Conservation (phyloP, 2,329 filamentous ascomycete species). For the Xylariomycetidae sp. region DNA sequence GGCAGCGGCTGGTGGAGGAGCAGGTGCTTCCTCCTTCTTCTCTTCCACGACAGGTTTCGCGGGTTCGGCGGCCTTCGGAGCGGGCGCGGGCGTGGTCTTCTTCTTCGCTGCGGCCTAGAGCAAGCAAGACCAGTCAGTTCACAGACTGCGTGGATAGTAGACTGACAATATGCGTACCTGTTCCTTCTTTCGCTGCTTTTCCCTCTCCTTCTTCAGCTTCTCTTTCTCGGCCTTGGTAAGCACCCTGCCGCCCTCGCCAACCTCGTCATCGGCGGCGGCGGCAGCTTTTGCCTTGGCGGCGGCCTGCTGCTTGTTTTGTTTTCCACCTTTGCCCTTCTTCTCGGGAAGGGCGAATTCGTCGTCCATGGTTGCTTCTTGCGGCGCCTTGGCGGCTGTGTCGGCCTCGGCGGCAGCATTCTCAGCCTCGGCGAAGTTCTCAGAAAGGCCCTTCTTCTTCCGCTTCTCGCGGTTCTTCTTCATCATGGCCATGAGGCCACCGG, state of each 20-base stretch:
- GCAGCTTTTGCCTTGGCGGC: conserved; percentile 22
- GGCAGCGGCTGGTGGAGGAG: conserved; percentile 32
- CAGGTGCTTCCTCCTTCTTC: conserved; percentile 47
- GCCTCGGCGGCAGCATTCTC: conserved; percentile 48
- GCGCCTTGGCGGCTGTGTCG: conserved; percentile 60
- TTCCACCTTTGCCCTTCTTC: conserved; percentile 62
- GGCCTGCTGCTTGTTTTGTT: conserved; percentile 38
- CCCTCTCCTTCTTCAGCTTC: conserved; percentile 90
- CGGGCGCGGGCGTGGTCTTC: conserved; percentile 34
- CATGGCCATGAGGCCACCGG: conserved; percentile 69
- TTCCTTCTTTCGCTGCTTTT: conserved; percentile 97
- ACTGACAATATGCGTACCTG: conserved; percentile 50
- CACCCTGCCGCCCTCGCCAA: conserved; percentile 57
- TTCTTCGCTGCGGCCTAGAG: conserved; percentile 79
- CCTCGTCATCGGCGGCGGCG: conserved; percentile 39
- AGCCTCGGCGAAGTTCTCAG: conserved; percentile 67
- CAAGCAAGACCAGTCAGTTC: conserved; percentile 1
- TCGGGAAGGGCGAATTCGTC: conserved; percentile 81
- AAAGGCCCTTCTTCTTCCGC: conserved; percentile 80
- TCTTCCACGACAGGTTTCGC: conserved; percentile 43
- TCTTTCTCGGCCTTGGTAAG: conserved; percentile 99
- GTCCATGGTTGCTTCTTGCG: conserved; percentile 74
- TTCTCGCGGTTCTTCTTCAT: conserved; percentile 78
- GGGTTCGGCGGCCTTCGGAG: conserved; percentile 51
- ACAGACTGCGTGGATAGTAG: conserved; percentile 23